Evolutionary conservation across 768 basidiomycete genomes (phyloP).

Genomic region (Auricularia heimuer): DNA sequence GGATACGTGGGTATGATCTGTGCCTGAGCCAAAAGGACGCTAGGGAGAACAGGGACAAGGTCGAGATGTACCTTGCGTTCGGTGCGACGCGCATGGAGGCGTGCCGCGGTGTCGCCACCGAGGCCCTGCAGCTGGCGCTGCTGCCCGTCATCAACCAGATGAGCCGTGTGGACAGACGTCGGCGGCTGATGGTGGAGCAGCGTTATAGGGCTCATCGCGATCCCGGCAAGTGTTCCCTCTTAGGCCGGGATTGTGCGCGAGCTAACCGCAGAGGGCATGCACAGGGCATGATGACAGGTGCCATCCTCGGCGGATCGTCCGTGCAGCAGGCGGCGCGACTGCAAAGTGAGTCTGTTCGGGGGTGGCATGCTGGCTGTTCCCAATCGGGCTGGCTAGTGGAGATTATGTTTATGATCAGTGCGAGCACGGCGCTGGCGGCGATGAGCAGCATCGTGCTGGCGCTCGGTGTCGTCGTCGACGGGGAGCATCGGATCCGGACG

Average conservation of each 20-base stretch:
- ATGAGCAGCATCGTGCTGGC: constrained; percentile 53
- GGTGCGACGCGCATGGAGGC: constrained; percentile 81
- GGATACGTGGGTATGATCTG: not conserved
- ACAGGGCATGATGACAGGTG: constrained; percentile 82
- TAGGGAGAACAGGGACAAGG: constrained; percentile 76
- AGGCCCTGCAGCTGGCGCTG: constrained; percentile 70
- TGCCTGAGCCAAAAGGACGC: not conserved
- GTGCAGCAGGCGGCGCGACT: constrained; percentile 78
- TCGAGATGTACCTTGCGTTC: constrained; percentile 78
- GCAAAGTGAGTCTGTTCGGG: constrained; percentile 37
- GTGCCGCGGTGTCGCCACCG: constrained; percentile 64
- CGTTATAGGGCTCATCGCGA: constrained; percentile 67
- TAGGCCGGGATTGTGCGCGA: not conserved
- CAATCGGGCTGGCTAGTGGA: constrained; percentile 37
- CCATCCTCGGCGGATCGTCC: constrained; percentile 76
- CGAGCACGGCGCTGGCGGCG: constrained; percentile 61
- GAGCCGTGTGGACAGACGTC: constrained; percentile 24
- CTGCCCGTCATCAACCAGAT: constrained; percentile 80
- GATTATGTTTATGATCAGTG: constrained; percentile 89
- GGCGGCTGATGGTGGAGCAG: constrained; percentile 23
- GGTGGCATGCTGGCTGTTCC: not conserved
- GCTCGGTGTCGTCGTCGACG: constrained; percentile 56
- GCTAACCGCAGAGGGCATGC: not conserved
- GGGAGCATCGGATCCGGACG: constrained; percentile 53
- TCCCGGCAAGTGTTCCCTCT: constrained; percentile 29